phyloP scores from a whole-genome alignment of 2,329 filamentous ascomycete species.

The Colletotrichum neosansevieriae region DNA sequence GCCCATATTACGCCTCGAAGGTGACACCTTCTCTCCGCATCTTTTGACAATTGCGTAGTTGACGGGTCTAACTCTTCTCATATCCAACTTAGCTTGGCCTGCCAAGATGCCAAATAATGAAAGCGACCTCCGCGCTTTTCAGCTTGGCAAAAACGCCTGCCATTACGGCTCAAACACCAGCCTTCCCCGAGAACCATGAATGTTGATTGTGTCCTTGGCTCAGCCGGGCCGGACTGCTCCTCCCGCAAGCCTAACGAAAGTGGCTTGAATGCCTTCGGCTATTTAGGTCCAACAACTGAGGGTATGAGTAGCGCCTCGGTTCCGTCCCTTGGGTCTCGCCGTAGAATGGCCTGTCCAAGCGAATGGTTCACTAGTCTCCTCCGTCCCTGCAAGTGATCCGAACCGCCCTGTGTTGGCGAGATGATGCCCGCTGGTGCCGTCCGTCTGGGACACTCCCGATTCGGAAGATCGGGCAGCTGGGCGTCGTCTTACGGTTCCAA shows the following conservation, averaged over 20 bases:
- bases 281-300: neutral
- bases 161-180: neutral
- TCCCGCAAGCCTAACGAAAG: neutral
- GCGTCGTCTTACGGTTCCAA: neutral
- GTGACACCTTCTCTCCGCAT: conserved; percentile 4
- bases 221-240: conserved; percentile 1
- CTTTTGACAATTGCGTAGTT: neutral
- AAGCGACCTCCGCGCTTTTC: neutral
- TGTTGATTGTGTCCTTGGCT: neutral
- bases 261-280: conserved; percentile 2
- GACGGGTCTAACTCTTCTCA: neutral
- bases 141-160: neutral
- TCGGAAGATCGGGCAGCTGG: neutral
- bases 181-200: neutral
- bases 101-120: neutral
- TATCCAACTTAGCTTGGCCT: neutral
- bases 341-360: neutral
- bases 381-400: conserved; percentile 28
- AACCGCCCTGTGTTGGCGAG: conserved; percentile 18
- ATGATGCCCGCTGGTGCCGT: conserved; percentile 29
- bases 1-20: conserved; percentile 16
- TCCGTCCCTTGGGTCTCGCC: neutral
- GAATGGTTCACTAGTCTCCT: conserved; percentile 5
- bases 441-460: conserved; percentile 8
- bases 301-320: conserved; percentile 7